Base-by-base conservation (phyloP, 2,329 filamentous ascomycete genomes). In the Calonectria multiphialidica region DNA sequence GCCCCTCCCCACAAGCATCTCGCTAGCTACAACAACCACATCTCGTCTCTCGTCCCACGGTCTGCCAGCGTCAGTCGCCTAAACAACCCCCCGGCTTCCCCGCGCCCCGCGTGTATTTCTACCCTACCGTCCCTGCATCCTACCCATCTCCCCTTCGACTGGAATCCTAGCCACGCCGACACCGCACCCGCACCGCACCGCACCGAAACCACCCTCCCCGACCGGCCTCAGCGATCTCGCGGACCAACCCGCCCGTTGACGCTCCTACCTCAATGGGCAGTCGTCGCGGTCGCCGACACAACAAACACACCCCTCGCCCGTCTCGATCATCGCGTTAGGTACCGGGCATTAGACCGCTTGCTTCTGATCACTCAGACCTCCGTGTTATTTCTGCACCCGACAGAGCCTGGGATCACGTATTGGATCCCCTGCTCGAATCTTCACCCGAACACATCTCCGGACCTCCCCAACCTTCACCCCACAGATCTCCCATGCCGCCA, bases 401-500 rank as follows among this genome's bases (percentile, higher is more conserved):
- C 6, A 28, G 33, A 40, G 35, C 35, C 18, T 28, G 35, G 53
- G 21, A 59, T 59, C 53, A 23, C 37, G 35, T 59, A 18, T 59
- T 59, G 21, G 15, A 30, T 40, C 53, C 33, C 53, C 21, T 40
- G 35, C 53, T 59, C 53, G 21, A 59, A 40, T 23, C 21, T n/a
- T 33, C 37, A 40, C 15, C 53, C 35, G 15, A 40, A 25, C 2
- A 4, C 7, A 13, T n/a, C 23, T 70, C 45, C 3, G 21, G 16
- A 16, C 30, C 28, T 37, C 15, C 40, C 40, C 12, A 37, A 21
- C 9, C 37, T 8, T 30, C n/a, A 25, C 70, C 23, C 33, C 25
- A 42, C 62, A 25, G 59, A 45, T 68, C 47, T 68, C 57, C 66
- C 61, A 85, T 85, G 83, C 82, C 83, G 68, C 83, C 83, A 45